phyloP scores from a whole-genome alignment of 2,329 filamentous ascomycete genomes.

The Claviceps capensis region DNA sequence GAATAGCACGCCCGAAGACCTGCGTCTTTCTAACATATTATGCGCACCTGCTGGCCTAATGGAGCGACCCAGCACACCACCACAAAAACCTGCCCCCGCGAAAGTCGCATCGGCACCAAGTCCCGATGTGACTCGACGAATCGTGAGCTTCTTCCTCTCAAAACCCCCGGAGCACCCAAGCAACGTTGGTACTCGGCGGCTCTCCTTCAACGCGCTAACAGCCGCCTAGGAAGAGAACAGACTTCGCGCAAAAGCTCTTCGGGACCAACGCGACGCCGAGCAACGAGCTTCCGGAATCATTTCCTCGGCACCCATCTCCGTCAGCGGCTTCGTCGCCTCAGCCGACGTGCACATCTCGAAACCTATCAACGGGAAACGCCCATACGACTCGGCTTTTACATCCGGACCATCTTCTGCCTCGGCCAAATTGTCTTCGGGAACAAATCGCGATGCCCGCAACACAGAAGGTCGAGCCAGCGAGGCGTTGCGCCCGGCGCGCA shows the following conservation, averaged over 20 bases:
- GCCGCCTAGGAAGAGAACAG: slow-evolving; percentile 66
- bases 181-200: neutral
- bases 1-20: no score
- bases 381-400: slow-evolving; percentile 47
- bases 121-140: slow-evolving; percentile 39
- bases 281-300: slow-evolving; percentile 30
- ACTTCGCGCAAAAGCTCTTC: slow-evolving; percentile 75
- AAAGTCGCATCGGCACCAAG: slow-evolving; percentile 33
- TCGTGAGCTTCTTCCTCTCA: slow-evolving; percentile 22
- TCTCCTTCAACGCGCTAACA: slow-evolving; percentile 6
- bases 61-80: slow-evolving; percentile 33
- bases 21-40: neutral
- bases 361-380: slow-evolving; percentile 47
- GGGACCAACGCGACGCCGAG: slow-evolving; percentile 57
- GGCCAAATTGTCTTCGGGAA: slow-evolving; percentile 30
- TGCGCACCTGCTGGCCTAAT: slow-evolving; percentile 17
- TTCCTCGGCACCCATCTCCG: slow-evolving; percentile 31
- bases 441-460: slow-evolving; percentile 54
- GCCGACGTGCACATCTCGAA: slow-evolving; percentile 44
- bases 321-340: slow-evolving; percentile 60
- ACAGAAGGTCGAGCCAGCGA: slow-evolving; percentile 25
- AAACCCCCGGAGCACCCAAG: neutral
- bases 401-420: slow-evolving; percentile 10
- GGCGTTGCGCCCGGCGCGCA: slow-evolving; percentile 60
- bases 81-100: slow-evolving; percentile 14